Percentiles rank a stretch among this genome's conserved stretches.
Conservation (phyloP, 768 basidiomycete species). For the Porphyrellus cyaneotinctus region DNA sequence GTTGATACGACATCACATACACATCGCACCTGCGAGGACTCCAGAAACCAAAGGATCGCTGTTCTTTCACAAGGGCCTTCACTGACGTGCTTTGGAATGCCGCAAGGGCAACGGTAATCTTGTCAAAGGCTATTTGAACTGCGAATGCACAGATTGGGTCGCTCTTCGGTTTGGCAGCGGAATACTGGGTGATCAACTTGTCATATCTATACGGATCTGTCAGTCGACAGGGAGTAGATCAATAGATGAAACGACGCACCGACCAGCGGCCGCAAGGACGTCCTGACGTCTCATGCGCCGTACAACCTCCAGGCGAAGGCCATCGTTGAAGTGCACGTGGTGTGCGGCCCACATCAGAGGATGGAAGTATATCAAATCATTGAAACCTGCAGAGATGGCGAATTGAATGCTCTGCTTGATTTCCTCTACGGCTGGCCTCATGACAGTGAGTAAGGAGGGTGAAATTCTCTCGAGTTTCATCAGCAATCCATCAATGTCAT, state of each 20-base stretch:
- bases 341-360: conserved; percentile 73
- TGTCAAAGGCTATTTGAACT: conserved; percentile 74
- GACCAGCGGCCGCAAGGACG: conserved; percentile 76
- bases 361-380: conserved; percentile 58
- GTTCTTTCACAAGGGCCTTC: conserved; percentile 68
- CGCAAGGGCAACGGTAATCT: conserved; percentile 66
- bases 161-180: conserved; percentile 48
- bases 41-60: conserved; percentile 83
- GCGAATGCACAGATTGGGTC: conserved; percentile 65
- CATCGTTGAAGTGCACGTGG: conserved; percentile 63
- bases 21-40: conserved; percentile 88
- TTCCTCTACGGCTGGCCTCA: conserved; percentile 54
- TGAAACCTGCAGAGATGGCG: conserved; percentile 58
- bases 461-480: conserved; percentile 57
- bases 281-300: conserved; percentile 62
- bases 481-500: conserved; percentile 56
- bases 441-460: conserved; percentile 44
- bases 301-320: conserved; percentile 72
- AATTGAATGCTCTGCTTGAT: conserved; percentile 60
- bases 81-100: conserved; percentile 64
- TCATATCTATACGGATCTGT: conserved; percentile 54
- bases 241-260: conserved; percentile 40
- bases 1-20: conserved; percentile 75
- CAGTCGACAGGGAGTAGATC: not conserved
- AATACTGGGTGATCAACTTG: conserved; percentile 57